Evolutionary conservation across 108 stramenopile genomes (phyloP).

Genomic region (Seminavis robusta): DNA sequence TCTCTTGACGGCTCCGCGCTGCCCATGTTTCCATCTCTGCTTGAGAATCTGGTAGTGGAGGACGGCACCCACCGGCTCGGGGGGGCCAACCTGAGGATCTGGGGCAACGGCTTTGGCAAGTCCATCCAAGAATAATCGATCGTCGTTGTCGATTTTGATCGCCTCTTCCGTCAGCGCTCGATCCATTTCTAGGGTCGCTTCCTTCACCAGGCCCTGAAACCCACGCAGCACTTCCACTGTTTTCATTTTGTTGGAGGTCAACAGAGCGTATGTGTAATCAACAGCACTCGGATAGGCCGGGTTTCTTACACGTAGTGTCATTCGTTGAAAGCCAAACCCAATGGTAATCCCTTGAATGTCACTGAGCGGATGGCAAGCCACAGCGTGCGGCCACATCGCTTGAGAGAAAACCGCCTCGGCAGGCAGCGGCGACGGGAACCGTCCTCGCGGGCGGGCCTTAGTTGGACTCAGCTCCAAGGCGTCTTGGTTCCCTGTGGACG

Average conservation of each 20-base stretch:
- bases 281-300: conserved; percentile 21
- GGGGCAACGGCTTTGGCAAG: conserved; percentile 41
- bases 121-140: conserved; percentile 66
- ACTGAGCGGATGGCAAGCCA: conserved; percentile 58
- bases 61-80: conserved; percentile 52
- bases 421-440: conserved; percentile 65
- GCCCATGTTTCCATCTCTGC: conserved; percentile 78
- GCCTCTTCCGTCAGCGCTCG: background rate
- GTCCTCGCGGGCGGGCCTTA: too few species aligned
- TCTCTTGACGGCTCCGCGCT: conserved; percentile 62
- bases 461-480: too few species aligned
- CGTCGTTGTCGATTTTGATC: conserved; percentile 78
- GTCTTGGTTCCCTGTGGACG: too few species aligned
- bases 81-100: conserved; percentile 44
- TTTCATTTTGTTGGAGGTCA: conserved; percentile 64
- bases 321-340: conserved; percentile 84
- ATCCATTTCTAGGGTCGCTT: conserved; percentile 11
- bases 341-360: conserved; percentile 64
- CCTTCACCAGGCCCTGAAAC: conserved; percentile 49
- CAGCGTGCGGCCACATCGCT: conserved; percentile 77
- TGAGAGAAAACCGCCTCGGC: conserved; percentile 46
- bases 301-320: conserved; percentile 63
- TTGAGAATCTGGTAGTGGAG: conserved; percentile 74
- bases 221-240: conserved; percentile 68
- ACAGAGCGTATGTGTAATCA: conserved; percentile 64